Base-by-base conservation (phyloP, 2,329 filamentous ascomycete genomes). In the Hymenoscyphus fructigenus region DNA sequence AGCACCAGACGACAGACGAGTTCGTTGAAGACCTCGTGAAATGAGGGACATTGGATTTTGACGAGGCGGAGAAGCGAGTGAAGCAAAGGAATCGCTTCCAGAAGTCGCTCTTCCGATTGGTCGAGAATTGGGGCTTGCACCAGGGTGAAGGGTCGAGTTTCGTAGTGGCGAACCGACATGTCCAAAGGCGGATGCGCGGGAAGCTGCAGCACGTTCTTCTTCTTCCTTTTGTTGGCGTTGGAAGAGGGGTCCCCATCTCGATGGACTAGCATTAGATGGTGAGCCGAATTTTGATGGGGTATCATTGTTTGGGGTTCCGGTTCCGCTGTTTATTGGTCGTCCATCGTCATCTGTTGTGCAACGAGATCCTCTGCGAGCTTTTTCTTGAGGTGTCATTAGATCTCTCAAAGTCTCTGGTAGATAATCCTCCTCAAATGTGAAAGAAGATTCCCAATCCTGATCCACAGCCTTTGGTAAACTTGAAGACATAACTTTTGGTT, bases 351-450 rank as follows among this genome's bases (percentile, higher is more conserved):
- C 82, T n/a, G 87, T 85, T n/a, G 75, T 61, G 20, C 34, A 55
- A 79, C 82, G 60, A 83, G 87, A 89, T 14, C 87, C 86, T 59
- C 88, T 79, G 12, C 88, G 81, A 12, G 86, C 88, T 75, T 89
- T 89, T 73, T 90, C 88, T 15, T 86, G 85, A 0, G 87, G 86
- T 3, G 88, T 90, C 69, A 90, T 77, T 15, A 90, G 80, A 66
- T 90, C 87, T 70, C 88, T 86, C 41, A 89, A 78, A 65, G 87
- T 84, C 66, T 85, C 90, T 0, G 94, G 95, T 10, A 98, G 83
- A 72, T 95, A 91, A 73, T 96, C 93, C 73, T 96, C 93, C 76
- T 96, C 92, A 72, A 95, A 94, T 34, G 89, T 85, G 73, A 96
- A 95, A 63, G 85, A 83, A 63, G 82, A 76, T 59, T 88, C 85